These are phyloP conservation scores for Nicotiana sylvestris DNA, from an alignment of 257 asterid genomes.

Conservation along the genomic window DNA sequence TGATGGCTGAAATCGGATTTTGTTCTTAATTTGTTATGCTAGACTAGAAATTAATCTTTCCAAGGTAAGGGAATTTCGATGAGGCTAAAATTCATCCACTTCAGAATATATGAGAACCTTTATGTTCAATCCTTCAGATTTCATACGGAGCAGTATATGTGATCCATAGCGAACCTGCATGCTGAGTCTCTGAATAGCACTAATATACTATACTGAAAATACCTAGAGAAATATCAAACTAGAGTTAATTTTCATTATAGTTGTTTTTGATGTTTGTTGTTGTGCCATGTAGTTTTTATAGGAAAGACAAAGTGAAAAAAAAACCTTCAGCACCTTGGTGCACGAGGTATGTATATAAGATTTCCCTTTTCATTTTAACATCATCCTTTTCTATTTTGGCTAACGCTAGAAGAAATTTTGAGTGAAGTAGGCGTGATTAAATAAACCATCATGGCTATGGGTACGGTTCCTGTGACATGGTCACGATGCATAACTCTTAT, in stretches of 20 bases:
- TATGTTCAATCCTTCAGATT: neutral
- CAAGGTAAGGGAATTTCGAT: neutral
- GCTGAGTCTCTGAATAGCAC: neutral
- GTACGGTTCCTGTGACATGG: no score
- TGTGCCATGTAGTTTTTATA: neutral
- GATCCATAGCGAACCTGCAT: neutral
- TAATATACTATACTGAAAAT: neutral
- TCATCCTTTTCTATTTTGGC: neutral
- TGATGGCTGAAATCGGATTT: neutral
- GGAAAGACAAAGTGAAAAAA: neutral
- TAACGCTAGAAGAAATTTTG: neutral
- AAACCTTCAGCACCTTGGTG: neutral
- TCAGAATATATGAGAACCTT: neutral
- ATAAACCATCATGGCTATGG: no score
- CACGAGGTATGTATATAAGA: neutral
- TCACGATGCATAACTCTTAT: no score
- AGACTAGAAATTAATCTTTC: neutral
- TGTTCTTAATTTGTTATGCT: neutral
- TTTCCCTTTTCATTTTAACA: neutral
- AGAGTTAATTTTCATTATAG: neutral
- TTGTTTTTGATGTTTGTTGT: neutral
- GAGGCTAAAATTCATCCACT: neutral
- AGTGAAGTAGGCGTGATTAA: neutral
- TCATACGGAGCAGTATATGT: neutral
- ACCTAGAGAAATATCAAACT: neutral